These are phyloP conservation scores for Hymenoscyphus linearis DNA, from an alignment of 2,329 filamentous ascomycete species.

Conservation along the genomic window DNA sequence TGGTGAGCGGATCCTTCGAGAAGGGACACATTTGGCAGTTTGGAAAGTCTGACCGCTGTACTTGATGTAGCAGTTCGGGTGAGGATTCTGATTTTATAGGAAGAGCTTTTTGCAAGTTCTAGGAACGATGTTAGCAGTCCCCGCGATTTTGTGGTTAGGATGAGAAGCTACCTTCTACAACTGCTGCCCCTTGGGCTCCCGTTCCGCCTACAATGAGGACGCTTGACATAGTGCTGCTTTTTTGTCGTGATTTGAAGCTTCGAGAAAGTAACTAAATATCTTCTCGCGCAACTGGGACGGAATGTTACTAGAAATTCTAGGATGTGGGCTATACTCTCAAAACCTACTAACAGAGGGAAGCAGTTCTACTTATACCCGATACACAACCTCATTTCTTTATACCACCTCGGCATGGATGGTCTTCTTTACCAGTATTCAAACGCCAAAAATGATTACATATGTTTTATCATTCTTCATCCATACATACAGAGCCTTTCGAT, in stretches of 20 bases:
- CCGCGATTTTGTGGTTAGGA: not conserved
- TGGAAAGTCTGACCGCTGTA: slow-evolving; percentile 16
- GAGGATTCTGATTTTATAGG: slow-evolving; percentile 11
- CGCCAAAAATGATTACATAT: not conserved
- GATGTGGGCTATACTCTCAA: not conserved
- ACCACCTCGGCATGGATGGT: not conserved
- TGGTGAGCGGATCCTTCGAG: slow-evolving; percentile 13
- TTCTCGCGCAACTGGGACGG: too few species aligned
- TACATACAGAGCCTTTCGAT: not conserved
- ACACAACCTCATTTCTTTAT: not conserved
- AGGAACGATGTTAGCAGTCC: not conserved
- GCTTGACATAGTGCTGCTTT: not conserved
- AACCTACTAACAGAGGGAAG: not conserved
- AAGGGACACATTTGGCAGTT: slow-evolving; percentile 18
- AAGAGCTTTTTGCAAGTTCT: slow-evolving; percentile 2
- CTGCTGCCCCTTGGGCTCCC: slow-evolving; percentile 6
- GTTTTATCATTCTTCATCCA: not conserved
- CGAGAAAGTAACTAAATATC: not conserved
- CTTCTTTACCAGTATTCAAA: not conserved
- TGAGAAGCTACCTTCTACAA: not conserved
- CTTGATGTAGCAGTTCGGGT: slow-evolving; percentile 11
- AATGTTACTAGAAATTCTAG: not conserved
- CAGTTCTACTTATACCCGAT: not conserved
- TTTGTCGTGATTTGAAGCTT: not conserved
- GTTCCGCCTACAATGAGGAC: slow-evolving; percentile 10